These are phyloP conservation scores for Knoxia roxburghii DNA, from an alignment of 257 asterid genomes.

Conservation along the genomic window DNA sequence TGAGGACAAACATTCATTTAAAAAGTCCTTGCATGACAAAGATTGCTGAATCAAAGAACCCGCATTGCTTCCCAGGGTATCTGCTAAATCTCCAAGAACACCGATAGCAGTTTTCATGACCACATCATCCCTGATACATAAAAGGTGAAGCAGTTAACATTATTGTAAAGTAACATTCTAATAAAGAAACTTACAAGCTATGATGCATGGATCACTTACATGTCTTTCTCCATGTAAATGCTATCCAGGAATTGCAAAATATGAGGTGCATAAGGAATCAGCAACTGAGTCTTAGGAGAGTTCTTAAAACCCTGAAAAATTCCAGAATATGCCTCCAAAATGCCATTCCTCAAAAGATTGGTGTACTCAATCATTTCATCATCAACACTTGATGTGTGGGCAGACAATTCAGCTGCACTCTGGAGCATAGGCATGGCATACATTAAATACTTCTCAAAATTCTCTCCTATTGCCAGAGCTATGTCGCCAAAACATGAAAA, in stretches of 20 bases:
- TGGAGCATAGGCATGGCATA: slow-evolving; percentile 93
- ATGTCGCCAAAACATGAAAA: slow-evolving; percentile 90
- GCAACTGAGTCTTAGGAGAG: slow-evolving; percentile 68
- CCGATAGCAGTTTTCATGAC: slow-evolving; percentile 93
- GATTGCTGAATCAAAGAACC: slow-evolving; percentile 80
- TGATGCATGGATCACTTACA: slow-evolving; percentile 36
- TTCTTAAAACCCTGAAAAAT: slow-evolving; percentile 82
- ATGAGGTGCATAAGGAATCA: slow-evolving; percentile 72
- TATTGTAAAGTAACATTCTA: too few species aligned
- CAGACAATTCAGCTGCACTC: slow-evolving; percentile 82
- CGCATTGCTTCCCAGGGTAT: slow-evolving; percentile 84
- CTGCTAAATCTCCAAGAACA: slow-evolving; percentile 90
- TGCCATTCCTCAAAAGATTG: slow-evolving; percentile 67
- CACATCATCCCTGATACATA: slow-evolving; percentile 70
- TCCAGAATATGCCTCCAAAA: slow-evolving; percentile 85
- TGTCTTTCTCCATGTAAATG: slow-evolving; percentile 72
- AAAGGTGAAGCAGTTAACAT: slow-evolving; percentile 11
- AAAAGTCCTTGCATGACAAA: slow-evolving; percentile 70
- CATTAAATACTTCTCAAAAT: slow-evolving; percentile 74
- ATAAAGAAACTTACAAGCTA: too few species aligned
- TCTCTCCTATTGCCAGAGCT: slow-evolving; percentile 76
- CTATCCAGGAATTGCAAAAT: slow-evolving; percentile 76
- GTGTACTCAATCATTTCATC: slow-evolving; percentile 74
- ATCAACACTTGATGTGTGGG: slow-evolving; percentile 56
- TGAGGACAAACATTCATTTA: slow-evolving; percentile 80